Percentiles rank a stretch among this genome's conserved stretches.
Conservation (phyloP, 2,329 filamentous ascomycete genomes). For the Arthroderma uncinatum region DNA sequence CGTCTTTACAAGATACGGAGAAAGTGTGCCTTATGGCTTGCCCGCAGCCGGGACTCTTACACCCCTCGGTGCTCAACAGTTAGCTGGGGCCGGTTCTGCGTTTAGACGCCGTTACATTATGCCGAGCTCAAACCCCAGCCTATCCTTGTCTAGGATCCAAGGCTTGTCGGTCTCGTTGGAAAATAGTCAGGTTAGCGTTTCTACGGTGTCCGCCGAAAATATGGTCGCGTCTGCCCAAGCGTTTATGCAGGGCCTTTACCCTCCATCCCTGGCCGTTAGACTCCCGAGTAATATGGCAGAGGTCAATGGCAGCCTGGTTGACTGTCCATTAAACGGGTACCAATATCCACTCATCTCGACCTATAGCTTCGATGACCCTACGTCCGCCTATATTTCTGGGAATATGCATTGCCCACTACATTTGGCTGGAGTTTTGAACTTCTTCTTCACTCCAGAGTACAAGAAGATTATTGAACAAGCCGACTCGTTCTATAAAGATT, state of each 20-base stretch:
- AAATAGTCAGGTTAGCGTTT: conserved; percentile 38
- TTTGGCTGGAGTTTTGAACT: conserved; percentile 28
- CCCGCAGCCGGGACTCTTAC: conserved; percentile 33
- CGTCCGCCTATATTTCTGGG: conserved; percentile 42
- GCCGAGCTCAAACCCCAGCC: conserved; percentile 16
- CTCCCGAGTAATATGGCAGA: conserved; percentile 29
- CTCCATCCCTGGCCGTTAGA: conserved; percentile 33
- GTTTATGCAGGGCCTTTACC: conserved; percentile 52
- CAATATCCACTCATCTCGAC: conserved; percentile 45
- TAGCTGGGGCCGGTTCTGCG: conserved; percentile 39
- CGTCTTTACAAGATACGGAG: conserved; percentile 45
- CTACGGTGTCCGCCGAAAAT: conserved; percentile 39
- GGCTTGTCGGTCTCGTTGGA: conserved; percentile 39
- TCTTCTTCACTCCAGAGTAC: conserved; percentile 26
- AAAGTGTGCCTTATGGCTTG: conserved; percentile 40
- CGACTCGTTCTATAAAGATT: conserved; percentile 36
- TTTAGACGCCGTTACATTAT: conserved; percentile 46
- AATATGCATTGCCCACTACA: conserved; percentile 36
- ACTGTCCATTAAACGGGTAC: conserved; percentile 45
- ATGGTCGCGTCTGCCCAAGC: conserved; percentile 46
- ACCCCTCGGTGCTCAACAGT: conserved; percentile 44
- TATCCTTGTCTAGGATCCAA: conserved; percentile 29
- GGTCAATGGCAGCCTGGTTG: conserved; percentile 38
- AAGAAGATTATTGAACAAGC: conserved; percentile 30
- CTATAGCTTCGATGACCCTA: conserved; percentile 36